A percentile compares a stretch with the other conserved stretches of the same genome.
Evolutionary conservation across 2,329 filamentous ascomycete species (phyloP).

Genomic region (Fusarium tuaranense): DNA sequence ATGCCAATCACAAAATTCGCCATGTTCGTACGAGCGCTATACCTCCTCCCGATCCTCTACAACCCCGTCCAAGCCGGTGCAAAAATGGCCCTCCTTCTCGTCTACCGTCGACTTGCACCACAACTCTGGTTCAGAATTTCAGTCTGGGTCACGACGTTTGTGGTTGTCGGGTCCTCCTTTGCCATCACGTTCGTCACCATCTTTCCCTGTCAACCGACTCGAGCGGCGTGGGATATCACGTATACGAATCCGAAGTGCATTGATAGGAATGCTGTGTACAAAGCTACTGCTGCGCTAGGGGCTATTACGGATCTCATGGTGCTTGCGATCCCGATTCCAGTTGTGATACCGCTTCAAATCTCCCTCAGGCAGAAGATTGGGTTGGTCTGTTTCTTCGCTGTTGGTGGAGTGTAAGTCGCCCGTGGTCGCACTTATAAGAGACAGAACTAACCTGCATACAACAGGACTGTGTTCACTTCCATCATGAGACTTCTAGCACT

Average conservation of each 20-base stretch:
- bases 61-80: constrained; percentile 24
- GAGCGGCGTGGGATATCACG: constrained; percentile 20
- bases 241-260: constrained; percentile 12
- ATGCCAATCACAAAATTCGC: constrained; percentile 24
- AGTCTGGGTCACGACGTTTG: constrained; percentile 9
- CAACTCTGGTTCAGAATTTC: constrained; percentile 15
- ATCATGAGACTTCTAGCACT: constrained; percentile 28
- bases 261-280: constrained; percentile 13
- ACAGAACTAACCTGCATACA: neutral
- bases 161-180: constrained; percentile 21
- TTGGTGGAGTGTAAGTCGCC: constrained; percentile 8
- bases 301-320: constrained; percentile 17
- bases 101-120: constrained; percentile 15
- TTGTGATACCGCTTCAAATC: constrained; percentile 13
- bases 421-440: accelerated
- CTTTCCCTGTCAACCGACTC: constrained; percentile 13
- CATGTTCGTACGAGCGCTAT: constrained; percentile 7
- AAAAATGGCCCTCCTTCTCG: constrained; percentile 11
- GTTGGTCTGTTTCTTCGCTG: constrained; percentile 16
- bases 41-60: constrained; percentile 25
- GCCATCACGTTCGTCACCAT: constrained; percentile 24
- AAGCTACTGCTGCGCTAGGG: constrained; percentile 20
- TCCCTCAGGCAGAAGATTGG: constrained; percentile 17
- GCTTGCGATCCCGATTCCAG: constrained; percentile 16
- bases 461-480: constrained; percentile 27